Percentiles rank a stretch among this genome's conserved stretches.
These are phyloP conservation scores for Colletotrichum sp. DNA, from an alignment of 2,329 filamentous ascomycete genomes.

Conservation along the genomic window DNA sequence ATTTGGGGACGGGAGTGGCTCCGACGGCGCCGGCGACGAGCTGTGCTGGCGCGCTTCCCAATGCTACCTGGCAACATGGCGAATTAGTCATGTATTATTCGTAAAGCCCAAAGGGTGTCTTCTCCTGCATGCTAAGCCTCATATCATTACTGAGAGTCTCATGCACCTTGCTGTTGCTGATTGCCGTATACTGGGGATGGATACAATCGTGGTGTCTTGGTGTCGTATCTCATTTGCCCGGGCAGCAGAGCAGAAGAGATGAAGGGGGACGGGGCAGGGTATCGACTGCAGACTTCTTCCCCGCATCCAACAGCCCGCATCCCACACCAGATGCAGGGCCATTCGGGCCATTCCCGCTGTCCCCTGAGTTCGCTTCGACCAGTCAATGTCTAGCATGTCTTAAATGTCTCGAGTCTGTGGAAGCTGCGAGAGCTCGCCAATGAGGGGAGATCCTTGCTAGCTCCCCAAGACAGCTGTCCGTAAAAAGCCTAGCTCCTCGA, in stretches of 20 bases:
- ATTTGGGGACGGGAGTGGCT: constrained; percentile 8
- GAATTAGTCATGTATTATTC: background rate
- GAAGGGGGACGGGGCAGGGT: background rate
- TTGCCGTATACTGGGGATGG: background rate
- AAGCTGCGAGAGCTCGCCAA: background rate
- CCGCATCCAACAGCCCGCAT: background rate
- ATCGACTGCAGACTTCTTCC: background rate
- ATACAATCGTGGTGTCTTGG: background rate
- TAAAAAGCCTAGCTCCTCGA: background rate
- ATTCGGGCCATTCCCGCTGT: constrained; percentile 1
- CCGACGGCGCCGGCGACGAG: constrained; percentile 1
- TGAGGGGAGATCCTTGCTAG: background rate
- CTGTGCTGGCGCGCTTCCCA: background rate
- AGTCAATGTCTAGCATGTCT: background rate
- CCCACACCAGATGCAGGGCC: background rate
- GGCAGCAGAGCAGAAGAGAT: background rate
- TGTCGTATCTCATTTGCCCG: background rate
- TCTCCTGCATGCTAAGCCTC: background rate
- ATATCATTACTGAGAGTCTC: background rate
- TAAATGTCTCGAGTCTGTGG: background rate
- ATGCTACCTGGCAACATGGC: background rate
- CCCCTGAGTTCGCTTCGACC: background rate
- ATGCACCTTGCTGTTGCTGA: background rate
- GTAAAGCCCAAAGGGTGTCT: background rate
- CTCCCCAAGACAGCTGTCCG: background rate